These are phyloP conservation scores for Populus deltoides DNA, from an alignment of 345 rosid genomes.

Conservation along the genomic window DNA sequence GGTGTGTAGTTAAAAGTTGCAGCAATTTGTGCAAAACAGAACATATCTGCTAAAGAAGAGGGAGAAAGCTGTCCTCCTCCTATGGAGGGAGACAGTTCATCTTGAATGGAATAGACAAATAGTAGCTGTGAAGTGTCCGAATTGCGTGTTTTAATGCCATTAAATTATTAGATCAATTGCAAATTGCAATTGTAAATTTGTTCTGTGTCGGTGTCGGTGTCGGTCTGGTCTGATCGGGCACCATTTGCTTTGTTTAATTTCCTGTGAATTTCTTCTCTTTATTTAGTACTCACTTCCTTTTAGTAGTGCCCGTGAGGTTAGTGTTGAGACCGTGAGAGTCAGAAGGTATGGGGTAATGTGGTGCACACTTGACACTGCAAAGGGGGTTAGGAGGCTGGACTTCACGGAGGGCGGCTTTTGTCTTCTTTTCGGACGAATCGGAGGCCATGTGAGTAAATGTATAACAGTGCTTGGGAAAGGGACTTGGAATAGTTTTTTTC, in stretches of 20 bases:
- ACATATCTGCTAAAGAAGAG: not conserved
- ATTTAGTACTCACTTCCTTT: not conserved
- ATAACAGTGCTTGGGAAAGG: not conserved
- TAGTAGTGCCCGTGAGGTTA: not conserved
- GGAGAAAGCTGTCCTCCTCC: not conserved
- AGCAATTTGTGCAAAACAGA: not conserved
- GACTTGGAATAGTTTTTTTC: too few relatives aligned
- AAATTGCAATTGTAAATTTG: slow-evolving; percentile 1
- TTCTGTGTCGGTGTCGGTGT: slow-evolving; percentile 13
- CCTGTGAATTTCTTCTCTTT: not conserved
- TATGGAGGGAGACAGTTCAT: not conserved
- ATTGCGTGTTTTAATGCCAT: slow-evolving; percentile 3
- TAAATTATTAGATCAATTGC: not conserved
- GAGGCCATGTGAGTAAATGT: not conserved
- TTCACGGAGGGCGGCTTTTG: not conserved
- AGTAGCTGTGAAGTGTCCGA: slow-evolving; percentile 3
- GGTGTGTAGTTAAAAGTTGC: not conserved
- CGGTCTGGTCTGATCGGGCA: slow-evolving; percentile 5
- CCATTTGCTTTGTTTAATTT: not conserved
- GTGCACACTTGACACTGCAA: not conserved
- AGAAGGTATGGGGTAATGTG: not conserved
- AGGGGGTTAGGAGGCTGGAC: not conserved
- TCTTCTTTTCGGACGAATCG: not conserved
- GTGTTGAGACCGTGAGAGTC: too few relatives aligned
- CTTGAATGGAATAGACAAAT: not conserved